Evolutionary conservation across 148 eudicot species (phyloP).

Genomic region (Rhododendron mucronatum): DNA sequence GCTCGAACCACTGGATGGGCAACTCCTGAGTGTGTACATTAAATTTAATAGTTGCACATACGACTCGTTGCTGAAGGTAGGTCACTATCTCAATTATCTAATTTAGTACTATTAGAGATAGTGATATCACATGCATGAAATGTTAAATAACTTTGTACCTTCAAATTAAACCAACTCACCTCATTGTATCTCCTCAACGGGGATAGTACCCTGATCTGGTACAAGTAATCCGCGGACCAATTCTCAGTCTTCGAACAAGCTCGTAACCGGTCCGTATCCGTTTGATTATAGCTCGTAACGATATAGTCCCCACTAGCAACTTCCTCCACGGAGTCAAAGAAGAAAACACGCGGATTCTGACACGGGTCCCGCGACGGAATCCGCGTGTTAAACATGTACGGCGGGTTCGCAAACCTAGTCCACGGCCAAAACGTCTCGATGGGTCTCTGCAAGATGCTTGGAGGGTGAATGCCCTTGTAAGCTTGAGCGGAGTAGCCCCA

Average conservation of each 20-base stretch:
- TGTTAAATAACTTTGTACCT: neutral
- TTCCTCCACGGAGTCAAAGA: slow-evolving; percentile 14
- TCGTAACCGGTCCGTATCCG: neutral
- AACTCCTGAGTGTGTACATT: too few species aligned
- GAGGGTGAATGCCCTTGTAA: slow-evolving; percentile 11
- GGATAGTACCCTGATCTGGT: slow-evolving; percentile 31
- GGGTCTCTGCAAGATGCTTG: slow-evolving; percentile 20
- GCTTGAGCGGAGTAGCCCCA: slow-evolving; percentile 46
- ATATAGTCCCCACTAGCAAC: slow-evolving; percentile 4
- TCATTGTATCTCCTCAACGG: slow-evolving; percentile 26
- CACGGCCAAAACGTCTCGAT: slow-evolving; percentile 22
- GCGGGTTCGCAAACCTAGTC: slow-evolving; percentile 8
- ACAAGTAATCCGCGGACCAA: slow-evolving; percentile 6
- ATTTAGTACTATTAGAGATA: neutral
- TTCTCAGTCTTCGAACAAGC: slow-evolving; percentile 14
- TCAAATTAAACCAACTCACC: slow-evolving; percentile 24
- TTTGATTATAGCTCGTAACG: slow-evolving; percentile 26
- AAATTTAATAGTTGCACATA: neutral
- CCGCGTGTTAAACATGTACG: slow-evolving; percentile 21
- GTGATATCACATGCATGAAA: neutral
- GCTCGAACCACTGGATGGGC: too few species aligned
- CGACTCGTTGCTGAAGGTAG: neutral
- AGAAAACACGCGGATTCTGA: slow-evolving; percentile 22
- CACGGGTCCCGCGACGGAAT: slow-evolving; percentile 11
- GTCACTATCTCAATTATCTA: neutral